Conservation (phyloP, 1,284 basidiomycete genomes). For the Erythrobasidium hasegawianum region DNA sequence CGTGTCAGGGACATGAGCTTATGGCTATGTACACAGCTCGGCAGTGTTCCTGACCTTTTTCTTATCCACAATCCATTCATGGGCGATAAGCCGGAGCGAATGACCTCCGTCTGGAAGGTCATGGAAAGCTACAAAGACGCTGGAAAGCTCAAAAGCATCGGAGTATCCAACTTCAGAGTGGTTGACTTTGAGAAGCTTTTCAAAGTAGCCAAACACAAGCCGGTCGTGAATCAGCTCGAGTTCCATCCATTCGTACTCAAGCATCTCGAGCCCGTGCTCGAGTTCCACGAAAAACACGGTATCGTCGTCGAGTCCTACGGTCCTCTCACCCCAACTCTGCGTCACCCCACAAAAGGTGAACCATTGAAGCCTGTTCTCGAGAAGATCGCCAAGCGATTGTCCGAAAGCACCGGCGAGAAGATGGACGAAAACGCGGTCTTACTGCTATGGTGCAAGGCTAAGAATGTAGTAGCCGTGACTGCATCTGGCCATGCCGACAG, state of each 20-base stretch:
- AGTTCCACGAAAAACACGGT: constrained; percentile 39
- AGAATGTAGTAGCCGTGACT: constrained; percentile 63
- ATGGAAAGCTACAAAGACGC: constrained; percentile 43
- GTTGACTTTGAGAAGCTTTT: constrained; percentile 41
- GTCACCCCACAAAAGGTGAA: constrained; percentile 56
- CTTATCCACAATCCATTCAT: constrained; percentile 39
- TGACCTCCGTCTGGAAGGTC: constrained; percentile 42
- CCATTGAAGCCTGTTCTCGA: constrained; percentile 57
- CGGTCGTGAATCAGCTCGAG: constrained; percentile 42
- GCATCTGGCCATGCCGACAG: constrained; percentile 67
- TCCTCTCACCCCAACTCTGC: constrained; percentile 50
- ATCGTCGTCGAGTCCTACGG: constrained; percentile 57
- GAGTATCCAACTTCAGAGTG: constrained; percentile 43
- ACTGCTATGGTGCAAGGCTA: constrained; percentile 60
- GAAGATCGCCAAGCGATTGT: constrained; percentile 53
- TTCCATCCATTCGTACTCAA: constrained; percentile 43
- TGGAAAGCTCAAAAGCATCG: constrained; percentile 42
- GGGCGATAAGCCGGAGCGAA: constrained; percentile 26
- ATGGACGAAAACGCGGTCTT: constrained; percentile 60
- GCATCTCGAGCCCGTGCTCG: constrained; percentile 40
- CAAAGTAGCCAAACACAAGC: constrained; percentile 39
- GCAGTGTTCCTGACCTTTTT: constrained; percentile 14
- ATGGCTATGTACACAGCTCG: not conserved
- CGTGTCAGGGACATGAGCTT: no score
- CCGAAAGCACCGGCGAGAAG: constrained; percentile 48